phyloP scores from a whole-genome alignment of 2,329 filamentous ascomycete genomes.

The Sporothrix protearum region DNA sequence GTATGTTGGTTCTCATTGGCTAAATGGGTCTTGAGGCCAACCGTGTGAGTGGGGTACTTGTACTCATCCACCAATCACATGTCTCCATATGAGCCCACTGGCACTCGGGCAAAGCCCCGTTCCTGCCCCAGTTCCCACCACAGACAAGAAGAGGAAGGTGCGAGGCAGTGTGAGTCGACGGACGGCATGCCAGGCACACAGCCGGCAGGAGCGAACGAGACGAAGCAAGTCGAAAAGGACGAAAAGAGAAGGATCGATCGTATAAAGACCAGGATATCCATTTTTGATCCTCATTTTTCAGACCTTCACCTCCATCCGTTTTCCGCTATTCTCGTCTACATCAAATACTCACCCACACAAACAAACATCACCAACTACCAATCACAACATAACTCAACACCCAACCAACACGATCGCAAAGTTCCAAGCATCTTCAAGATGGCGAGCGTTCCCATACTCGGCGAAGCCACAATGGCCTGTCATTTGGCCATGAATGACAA shows the following conservation, averaged over 20 bases:
- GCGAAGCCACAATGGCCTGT: neutral
- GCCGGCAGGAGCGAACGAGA: constrained; percentile 6
- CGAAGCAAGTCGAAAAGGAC: neutral
- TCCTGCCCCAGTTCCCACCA: neutral
- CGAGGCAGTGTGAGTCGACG: constrained; percentile 11
- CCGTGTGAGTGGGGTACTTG: neutral
- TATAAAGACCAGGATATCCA: constrained; percentile 11
- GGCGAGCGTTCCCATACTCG: neutral
- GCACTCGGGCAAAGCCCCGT: neutral
- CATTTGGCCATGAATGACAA: no score
- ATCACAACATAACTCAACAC: neutral
- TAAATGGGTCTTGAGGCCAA: constrained; percentile 4
- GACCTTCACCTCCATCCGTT: constrained; percentile 4
- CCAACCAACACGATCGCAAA: neutral
- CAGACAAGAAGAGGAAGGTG: neutral
- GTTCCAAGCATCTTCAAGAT: neutral
- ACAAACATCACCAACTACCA: neutral
- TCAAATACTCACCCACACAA: neutral
- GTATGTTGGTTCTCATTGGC: neutral
- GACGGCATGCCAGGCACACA: neutral
- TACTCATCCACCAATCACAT: neutral
- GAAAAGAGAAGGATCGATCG: constrained; percentile 6
- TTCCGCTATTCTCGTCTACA: neutral
- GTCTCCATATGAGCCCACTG: neutral
- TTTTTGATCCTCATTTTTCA: constrained; percentile 14